Evolutionary conservation across 1,284 basidiomycete species (phyloP), one percentile per base, ranked within the genome.

Genomic region (Pascua sp.): DNA sequence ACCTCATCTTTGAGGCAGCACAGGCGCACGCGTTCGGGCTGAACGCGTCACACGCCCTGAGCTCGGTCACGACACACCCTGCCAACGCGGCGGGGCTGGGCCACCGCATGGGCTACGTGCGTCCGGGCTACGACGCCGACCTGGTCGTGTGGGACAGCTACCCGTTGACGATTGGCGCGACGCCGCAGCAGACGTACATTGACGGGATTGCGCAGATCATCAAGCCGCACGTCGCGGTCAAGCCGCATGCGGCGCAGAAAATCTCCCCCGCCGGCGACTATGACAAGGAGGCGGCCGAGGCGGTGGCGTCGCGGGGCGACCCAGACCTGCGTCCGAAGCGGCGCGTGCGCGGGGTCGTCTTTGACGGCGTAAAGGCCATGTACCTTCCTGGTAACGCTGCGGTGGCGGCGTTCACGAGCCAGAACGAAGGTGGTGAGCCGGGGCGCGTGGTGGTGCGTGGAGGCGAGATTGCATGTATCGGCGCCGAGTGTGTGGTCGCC

Each of bases 61-160:
- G 85, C 4, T 80, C 89, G 3, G 86, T 95, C 15, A 95, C 86
- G 0, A 84, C 86, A 1, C 87, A 86, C 11, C 86, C 92, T 1
- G 91, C 92, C 1, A 81, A 80, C 42, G 81, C 86, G 2, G 79
- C 91, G 59, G 92, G 91, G 1, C 79, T 89, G 56, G 86, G 86
- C 57, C 90, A 96, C 72, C 82, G 92, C 37, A 80, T 96, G 53
- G 92, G 92, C 1, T 86, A 81, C 65, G 75, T 93, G 40, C 82
- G 84, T 55, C 70, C 80, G 67, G 89, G 89, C 15, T 80, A 76
- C 60, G 78, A 76, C 59, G 75, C 76, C 41, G 73, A 93, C 72
- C 65, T 94, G n/a, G 89, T 92, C 15, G 80, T 94, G 5, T 94
- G 91, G 91, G 89, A 93, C 65, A 86, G 84, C 18, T 90, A 91